Evolutionary conservation across 1,139 yeast genomes (phyloP), one percentile per base, ranked within the genome.

Genomic region (Suhomyces bolitotheri): DNA sequence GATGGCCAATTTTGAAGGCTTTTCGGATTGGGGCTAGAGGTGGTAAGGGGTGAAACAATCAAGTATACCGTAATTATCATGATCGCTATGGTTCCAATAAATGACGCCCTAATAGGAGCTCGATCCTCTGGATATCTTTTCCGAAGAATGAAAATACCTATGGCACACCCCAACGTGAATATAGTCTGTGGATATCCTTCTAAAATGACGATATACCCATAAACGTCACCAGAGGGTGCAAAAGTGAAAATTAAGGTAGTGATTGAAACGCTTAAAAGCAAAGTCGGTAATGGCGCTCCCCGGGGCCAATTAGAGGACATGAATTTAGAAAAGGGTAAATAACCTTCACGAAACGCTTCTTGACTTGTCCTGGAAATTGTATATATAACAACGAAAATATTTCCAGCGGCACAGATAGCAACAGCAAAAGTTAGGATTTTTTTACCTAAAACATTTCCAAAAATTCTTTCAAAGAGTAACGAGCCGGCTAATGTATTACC

Each of bases 161-260:
- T 36, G 0, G 81, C 77, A 4, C 71, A 65, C 7, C 76, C 59
- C 0, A 70, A 60, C 16, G 76, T 56, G 40, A 77, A 74, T 4
- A 78, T 45, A 45, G 76, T 80, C 24, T 61, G 65, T 13, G 92
- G 90, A 50, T 83, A 84, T 2, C 90, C 82, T 52, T 83, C 86
- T 50, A 84, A 64, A 44, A 86, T 80, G 47, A 84, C 67, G 49
- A 86, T 78, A 51, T 84, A 83, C 50, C 81, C 80, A 64, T 84
- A 86, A 22, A 89, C 82, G 51, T 84, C 92, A 14, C 89, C 90
- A 19, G 81, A 77, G 7, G 92, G 90, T 20, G 87, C 81, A 2
- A 80, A 75, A 2, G 78, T 49, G 39, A 84, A 66, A n/a, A 84
- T 53, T 3, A 54, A 12, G 0, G 68, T 59, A 2, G 72, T 57